Percentiles rank a stretch among this genome's conserved stretches.
These are phyloP conservation scores for Circinella umbellata DNA, from an alignment of 371 early-diverging fungal species.

Conservation along the genomic window DNA sequence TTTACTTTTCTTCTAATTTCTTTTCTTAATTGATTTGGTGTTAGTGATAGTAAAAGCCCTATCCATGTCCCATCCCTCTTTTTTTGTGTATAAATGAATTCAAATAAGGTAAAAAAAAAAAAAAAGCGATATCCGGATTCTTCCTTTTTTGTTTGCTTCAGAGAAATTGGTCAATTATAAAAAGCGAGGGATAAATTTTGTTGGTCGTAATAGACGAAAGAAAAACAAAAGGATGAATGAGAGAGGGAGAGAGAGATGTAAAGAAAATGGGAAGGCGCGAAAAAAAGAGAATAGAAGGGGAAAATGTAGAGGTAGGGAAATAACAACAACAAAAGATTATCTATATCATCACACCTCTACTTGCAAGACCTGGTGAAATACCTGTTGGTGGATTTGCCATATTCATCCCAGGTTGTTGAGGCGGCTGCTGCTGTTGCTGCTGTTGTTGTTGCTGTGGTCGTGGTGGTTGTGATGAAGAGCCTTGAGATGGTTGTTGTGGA, in stretches of 20 bases:
- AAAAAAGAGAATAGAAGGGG: neutral
- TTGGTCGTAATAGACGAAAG: too few species aligned
- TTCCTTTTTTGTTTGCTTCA: too few species aligned
- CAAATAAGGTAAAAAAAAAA: too few species aligned
- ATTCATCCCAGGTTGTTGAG: conserved; percentile 14
- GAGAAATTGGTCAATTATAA: too few species aligned
- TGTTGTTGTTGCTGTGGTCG: conserved; percentile 13
- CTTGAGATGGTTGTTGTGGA: conserved; percentile 9
- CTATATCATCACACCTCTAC: conserved; percentile 24
- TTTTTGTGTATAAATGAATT: too few species aligned
- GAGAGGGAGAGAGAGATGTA: neutral
- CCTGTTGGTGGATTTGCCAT: conserved; percentile 17
- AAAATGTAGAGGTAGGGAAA: neutral
- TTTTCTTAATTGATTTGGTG: too few species aligned
- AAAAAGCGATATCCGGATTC: too few species aligned
- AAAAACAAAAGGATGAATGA: conserved; percentile 7
- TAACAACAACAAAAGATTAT: conserved; percentile 4
- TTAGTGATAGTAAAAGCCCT: too few species aligned
- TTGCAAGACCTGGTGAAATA: conserved; percentile 16
- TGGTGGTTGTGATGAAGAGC: conserved; percentile 14
- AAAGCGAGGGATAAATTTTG: too few species aligned
- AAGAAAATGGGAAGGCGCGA: too few species aligned
- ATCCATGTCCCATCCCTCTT: too few species aligned
- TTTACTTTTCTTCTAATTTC: too few species aligned
- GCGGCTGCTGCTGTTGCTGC: conserved; percentile 3